phyloP scores from a whole-genome alignment of 257 asterid species.

The Scutellaria baicalensis region DNA sequence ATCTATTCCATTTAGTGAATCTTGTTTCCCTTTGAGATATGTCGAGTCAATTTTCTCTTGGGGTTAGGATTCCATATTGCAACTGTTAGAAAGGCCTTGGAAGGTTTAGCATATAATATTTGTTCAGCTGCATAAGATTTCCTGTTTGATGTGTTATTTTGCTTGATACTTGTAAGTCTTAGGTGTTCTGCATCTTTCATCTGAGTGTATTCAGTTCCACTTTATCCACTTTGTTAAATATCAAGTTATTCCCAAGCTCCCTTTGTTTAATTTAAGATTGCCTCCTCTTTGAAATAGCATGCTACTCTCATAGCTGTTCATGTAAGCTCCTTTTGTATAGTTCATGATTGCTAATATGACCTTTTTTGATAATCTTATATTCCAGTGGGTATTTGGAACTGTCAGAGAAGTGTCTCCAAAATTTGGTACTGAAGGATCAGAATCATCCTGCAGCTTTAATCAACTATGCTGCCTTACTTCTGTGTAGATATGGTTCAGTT shows the following conservation, averaged over 20 bases:
- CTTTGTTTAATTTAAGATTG: no score
- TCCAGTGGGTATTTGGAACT: constrained; percentile 79
- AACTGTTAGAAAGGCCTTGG: background rate
- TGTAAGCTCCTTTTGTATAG: background rate
- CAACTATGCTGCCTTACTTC: constrained; percentile 81
- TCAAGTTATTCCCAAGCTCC: no score
- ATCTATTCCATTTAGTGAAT: background rate
- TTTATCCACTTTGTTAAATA: background rate
- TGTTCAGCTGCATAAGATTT: background rate
- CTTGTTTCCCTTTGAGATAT: background rate
- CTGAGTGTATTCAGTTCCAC: background rate
- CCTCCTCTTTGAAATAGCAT: background rate
- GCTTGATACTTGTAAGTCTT: background rate
- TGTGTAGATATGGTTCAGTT: constrained; percentile 73
- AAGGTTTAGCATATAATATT: background rate
- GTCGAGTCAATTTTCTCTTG: background rate
- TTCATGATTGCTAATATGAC: constrained; percentile 16
- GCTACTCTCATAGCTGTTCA: background rate
- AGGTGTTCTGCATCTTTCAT: background rate
- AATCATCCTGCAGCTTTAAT: constrained; percentile 88
- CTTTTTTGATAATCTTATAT: constrained; percentile 8
- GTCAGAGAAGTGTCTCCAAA: constrained; percentile 80
- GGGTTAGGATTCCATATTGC: background rate
- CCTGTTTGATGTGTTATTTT: background rate
- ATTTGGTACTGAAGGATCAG: constrained; percentile 77